These are phyloP conservation scores for Russula virescens DNA, from an alignment of 768 basidiomycete genomes.

Conservation along the genomic window DNA sequence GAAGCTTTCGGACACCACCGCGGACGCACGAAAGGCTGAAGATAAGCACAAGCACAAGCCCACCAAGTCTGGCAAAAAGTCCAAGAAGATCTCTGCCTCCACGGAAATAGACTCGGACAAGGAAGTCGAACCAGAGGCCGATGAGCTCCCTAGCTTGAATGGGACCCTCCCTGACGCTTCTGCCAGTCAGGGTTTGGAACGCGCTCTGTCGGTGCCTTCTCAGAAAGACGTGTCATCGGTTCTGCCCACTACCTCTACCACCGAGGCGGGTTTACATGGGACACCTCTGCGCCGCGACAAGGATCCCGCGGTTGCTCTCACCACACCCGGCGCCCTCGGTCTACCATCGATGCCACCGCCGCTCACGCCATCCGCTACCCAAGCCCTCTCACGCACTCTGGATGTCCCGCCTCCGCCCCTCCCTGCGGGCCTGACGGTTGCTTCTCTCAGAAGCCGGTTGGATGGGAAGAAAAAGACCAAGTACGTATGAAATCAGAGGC, in stretches of 20 bases:
- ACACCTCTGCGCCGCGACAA: conserved; percentile 6
- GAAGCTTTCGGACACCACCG: conserved; percentile 34
- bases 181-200: neutral
- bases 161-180: neutral
- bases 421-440: conserved; percentile 54
- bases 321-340: conserved; percentile 23
- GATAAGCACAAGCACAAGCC: conserved; percentile 22
- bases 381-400: conserved; percentile 38
- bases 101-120: conserved; percentile 7
- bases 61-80: neutral
- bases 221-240: neutral
- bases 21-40: conserved; percentile 6
- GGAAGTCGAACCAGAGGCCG: conserved; percentile 9
- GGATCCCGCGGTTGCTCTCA: neutral
- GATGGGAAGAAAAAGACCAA: conserved; percentile 68
- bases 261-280: neutral
- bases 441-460: conserved; percentile 53
- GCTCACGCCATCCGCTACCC: conserved; percentile 65
- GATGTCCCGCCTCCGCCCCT: conserved; percentile 34
- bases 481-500: conserved; percentile 35
- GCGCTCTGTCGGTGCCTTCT: neutral
- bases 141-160: conserved; percentile 13
- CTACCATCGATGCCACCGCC: conserved; percentile 44
- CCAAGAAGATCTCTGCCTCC: neutral
- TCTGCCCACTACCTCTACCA: neutral